Base-by-base conservation (phyloP, 176 grass and related monocot genomes). In the Stipa capillata region DNA sequence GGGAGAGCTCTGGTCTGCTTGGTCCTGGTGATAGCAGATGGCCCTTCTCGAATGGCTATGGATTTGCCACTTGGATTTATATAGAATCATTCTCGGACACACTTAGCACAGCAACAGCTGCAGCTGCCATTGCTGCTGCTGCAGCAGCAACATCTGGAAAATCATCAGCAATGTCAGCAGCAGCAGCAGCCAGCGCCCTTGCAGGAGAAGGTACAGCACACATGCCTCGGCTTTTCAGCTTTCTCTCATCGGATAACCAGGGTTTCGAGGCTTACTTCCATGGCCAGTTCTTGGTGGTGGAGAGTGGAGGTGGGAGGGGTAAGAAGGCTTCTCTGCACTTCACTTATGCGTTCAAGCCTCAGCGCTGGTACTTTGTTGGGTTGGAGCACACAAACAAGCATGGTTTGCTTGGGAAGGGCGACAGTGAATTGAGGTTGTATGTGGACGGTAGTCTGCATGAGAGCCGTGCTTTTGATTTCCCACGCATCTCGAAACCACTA, bases 261-360 rank as follows among this genome's bases (percentile, higher is more conserved):
- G 95, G 92, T 45, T 76, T 98, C 54, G 95, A 98, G 50, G 95
- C 95, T 56, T 98, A 98, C 77, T 94, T 98, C 84, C 95, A 94
- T 90, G 95, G 95, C 9, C 95, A 98, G 63, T 98, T 98, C 83
- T 83, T 98, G 72, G 95, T 98, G 16, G 85, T 98, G 66, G 95
- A 98, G 83, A 86, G 83, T 77, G 85, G 81, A 35, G 80, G 85
- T 7, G 90, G 85, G n/a, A 98, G 91, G 81, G 89, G 92, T 68
- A 98, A 85, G 88, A 98, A 94, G 79, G 80, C 95, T 75, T 98
- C 95, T 74, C 81, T 98, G 61, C 95, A 98, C 72, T 98, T 98
- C 81, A 98, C 95, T 47, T 82, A 92, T 56, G 89, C 95, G 6
- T 98, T 98, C 83, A 98, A 94, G 83, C 92, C 92, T 50, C 87